Percentiles rank a stretch among this genome's conserved stretches.
phyloP scores from a whole-genome alignment of 495 filamentous ascomycete species.

The Aspergillus diversus region DNA sequence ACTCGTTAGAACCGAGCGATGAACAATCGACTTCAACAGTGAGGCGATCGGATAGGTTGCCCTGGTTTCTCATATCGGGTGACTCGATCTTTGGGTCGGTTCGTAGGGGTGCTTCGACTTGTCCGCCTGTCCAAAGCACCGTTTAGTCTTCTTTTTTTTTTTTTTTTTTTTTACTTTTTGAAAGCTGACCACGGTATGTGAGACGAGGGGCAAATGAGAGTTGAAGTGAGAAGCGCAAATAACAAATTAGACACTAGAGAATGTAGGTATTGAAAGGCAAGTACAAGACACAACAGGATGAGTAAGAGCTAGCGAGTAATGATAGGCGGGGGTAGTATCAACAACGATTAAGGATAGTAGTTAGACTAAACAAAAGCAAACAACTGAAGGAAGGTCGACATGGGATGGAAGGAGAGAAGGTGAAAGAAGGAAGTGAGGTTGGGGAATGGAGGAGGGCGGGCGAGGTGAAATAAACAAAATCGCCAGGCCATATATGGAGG shows the following conservation, averaged over 20 bases:
- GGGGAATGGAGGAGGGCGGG: constrained; percentile 33
- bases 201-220: constrained; percentile 1
- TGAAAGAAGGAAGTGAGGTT: constrained; percentile 25
- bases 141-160: constrained; percentile 21
- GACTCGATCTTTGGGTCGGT: constrained; percentile 34
- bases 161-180: not conserved
- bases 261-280: constrained; percentile 5
- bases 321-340: constrained; percentile 18
- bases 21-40: constrained; percentile 51
- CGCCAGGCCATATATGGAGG: constrained; percentile 37
- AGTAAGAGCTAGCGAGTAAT: constrained; percentile 17
- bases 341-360: constrained; percentile 29
- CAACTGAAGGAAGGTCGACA: constrained; percentile 28
- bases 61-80: constrained; percentile 46
- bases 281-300: constrained; percentile 10
- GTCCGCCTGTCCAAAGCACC: constrained; percentile 33
- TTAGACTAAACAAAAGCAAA: constrained; percentile 23
- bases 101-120: constrained; percentile 29
- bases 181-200: constrained; percentile 2
- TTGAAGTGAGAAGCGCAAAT: not conserved
- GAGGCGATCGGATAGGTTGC: constrained; percentile 45
- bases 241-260: constrained; percentile 1
- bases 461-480: constrained; percentile 51
- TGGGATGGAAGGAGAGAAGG: constrained; percentile 19
- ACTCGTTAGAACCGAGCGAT: constrained; percentile 48